Evolutionary conservation across 371 early-diverging fungal genomes (phyloP).

Genomic region (Syncephalastrum monosporum): DNA sequence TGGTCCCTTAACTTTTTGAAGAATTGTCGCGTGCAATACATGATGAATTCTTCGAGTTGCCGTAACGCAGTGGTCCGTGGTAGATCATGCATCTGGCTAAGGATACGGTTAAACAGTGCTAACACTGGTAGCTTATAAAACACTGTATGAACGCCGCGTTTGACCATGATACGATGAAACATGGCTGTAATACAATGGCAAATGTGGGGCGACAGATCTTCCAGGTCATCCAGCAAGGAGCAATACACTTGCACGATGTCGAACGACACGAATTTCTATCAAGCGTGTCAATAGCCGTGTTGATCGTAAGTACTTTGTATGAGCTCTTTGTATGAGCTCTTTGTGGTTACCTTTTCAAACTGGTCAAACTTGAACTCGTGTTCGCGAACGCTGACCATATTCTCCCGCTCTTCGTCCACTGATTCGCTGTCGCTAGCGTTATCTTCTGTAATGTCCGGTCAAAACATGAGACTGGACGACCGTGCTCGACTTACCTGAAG

Average conservation of each 20-base stretch:
- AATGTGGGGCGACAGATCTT: conserved; percentile 42
- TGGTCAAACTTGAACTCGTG: conserved; percentile 55
- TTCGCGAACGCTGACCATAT: conserved; percentile 37
- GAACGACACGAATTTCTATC: conserved; percentile 54
- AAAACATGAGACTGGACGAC: neutral
- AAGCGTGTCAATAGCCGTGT: neutral
- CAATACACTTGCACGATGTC: conserved; percentile 56
- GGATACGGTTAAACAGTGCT: conserved; percentile 63
- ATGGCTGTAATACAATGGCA: conserved; percentile 55
- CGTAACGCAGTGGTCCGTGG: conserved; percentile 30
- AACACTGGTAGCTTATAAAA: conserved; percentile 64
- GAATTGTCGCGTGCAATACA: conserved; percentile 53
- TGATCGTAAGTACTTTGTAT: neutral
- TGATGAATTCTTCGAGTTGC: conserved; percentile 55
- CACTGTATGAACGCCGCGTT: conserved; percentile 49
- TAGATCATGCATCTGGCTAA: conserved; percentile 24
- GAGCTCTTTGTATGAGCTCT: neutral
- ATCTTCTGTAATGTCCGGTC: too few species aligned
- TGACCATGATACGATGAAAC: conserved; percentile 72
- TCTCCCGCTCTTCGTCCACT: conserved; percentile 27
- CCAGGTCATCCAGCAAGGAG: conserved; percentile 48
- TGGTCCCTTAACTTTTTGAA: conserved; percentile 52
- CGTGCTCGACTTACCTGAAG: neutral
- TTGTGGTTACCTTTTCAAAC: conserved; percentile 54
- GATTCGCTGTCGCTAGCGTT: conserved; percentile 18